Evolutionary conservation across 2,329 filamentous ascomycete genomes (phyloP).

Genomic region (Orbilia brochopaga): DNA sequence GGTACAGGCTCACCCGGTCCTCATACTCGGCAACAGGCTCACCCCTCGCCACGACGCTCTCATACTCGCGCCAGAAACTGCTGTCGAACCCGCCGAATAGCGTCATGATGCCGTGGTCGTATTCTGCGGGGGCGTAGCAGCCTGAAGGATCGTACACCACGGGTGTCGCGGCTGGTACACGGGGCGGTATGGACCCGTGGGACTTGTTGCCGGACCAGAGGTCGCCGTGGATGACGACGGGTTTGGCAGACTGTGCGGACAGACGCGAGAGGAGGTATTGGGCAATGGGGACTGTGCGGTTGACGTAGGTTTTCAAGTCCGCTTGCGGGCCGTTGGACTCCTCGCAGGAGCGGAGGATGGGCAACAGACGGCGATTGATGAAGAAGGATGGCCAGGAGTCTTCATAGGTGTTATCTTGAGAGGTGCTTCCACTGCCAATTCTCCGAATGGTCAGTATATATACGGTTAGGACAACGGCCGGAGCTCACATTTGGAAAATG

Average conservation of each 20-base stretch:
- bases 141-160: conserved; percentile 77
- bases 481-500: not conserved
- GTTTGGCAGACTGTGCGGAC: conserved; percentile 18
- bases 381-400: conserved; percentile 85
- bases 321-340: conserved; percentile 69
- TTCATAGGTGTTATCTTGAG: conserved; percentile 77
- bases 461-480: not conserved
- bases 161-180: conserved; percentile 17
- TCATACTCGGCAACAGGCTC: conserved; percentile 82
- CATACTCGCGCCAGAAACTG: conserved; percentile 78
- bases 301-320: conserved; percentile 69
- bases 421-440: conserved; percentile 70
- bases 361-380: conserved; percentile 73
- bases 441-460: too few relatives aligned
- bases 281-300: conserved; percentile 57
- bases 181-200: conserved; percentile 35
- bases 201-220: conserved; percentile 74
- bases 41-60: conserved; percentile 74
- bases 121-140: conserved; percentile 86
- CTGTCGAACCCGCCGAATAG: conserved; percentile 91
- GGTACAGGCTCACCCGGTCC: conserved; percentile 81
- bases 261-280: conserved; percentile 40
- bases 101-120: conserved; percentile 88
- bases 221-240: conserved; percentile 84
- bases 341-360: conserved; percentile 62